These are phyloP conservation scores for Acacia pycnantha DNA, from an alignment of 331 rosid genomes.

Conservation along the genomic window DNA sequence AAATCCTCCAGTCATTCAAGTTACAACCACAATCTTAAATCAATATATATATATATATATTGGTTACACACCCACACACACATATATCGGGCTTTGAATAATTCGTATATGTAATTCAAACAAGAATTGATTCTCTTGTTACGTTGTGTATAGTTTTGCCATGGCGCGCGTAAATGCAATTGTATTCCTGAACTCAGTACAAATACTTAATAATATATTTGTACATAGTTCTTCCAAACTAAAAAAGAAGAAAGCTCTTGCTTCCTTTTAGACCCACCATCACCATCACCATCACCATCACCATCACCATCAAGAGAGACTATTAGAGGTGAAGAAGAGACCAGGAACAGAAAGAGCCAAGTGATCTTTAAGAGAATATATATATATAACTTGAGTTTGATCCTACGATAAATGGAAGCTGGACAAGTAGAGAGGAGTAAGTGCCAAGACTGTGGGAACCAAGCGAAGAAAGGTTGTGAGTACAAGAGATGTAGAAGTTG, in stretches of 20 bases:
- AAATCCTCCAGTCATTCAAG: background rate
- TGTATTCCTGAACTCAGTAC: background rate
- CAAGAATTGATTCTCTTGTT: slow-evolving; percentile 30
- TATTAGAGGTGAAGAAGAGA: background rate
- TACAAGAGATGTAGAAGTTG: slow-evolving; percentile 70
- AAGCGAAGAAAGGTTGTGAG: slow-evolving; percentile 66
- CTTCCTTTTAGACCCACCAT: slow-evolving; percentile 17
- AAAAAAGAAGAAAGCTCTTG: slow-evolving; percentile 1
- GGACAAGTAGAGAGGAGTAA: slow-evolving; percentile 22
- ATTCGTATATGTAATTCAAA: background rate
- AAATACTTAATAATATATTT: background rate
- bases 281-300: background rate
- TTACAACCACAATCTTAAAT: background rate
- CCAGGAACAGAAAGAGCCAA: background rate
- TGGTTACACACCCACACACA: background rate
- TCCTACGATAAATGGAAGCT: background rate
- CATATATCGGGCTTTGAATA: background rate
- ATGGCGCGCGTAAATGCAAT: slow-evolving; percentile 12
- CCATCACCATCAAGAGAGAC: no score
- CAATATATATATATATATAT: background rate
- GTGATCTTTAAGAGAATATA: background rate
- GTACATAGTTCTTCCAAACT: background rate
- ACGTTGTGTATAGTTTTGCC: slow-evolving; percentile 17
- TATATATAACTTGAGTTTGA: background rate
- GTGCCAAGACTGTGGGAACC: slow-evolving; percentile 81